Conservation (phyloP, 2,329 filamentous ascomycete genomes). For the Chaetomiaceae sp. region DNA sequence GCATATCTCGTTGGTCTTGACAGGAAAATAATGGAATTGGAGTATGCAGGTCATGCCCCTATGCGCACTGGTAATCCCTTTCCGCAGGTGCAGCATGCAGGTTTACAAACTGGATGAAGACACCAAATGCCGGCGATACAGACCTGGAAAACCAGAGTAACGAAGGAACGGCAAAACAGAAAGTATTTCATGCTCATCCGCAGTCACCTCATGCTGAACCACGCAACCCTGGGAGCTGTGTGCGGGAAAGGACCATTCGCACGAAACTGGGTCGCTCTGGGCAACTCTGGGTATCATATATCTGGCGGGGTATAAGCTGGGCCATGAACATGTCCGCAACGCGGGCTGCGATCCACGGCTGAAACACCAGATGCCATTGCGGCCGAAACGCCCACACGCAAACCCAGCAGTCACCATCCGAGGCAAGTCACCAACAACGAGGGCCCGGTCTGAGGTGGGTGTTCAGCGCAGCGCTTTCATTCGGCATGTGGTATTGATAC, state of each 20-base stretch:
- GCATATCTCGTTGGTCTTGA: too few relatives aligned
- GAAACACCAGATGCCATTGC: conserved; percentile 6
- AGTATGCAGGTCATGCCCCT: too few relatives aligned
- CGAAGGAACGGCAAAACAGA: too few relatives aligned
- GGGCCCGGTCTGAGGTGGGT: conserved; percentile 12
- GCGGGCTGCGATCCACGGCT: background rate
- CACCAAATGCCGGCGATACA: too few relatives aligned
- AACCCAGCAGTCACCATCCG: conserved; percentile 13
- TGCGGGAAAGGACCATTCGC: background rate
- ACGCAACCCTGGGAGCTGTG: background rate
- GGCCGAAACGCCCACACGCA: conserved; percentile 8
- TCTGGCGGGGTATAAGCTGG: conserved; percentile 15
- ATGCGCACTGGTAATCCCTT: too few relatives aligned
- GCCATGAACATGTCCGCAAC: conserved; percentile 8
- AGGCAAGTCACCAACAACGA: conserved; percentile 17
- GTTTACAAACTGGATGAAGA: too few relatives aligned
- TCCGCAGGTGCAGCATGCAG: too few relatives aligned
- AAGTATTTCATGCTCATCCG: too few relatives aligned
- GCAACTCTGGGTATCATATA: conserved; percentile 19
- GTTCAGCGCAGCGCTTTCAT: conserved; percentile 27
- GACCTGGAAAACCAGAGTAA: too few relatives aligned
- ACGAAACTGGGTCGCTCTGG: background rate
- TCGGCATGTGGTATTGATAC: conserved; percentile 27
- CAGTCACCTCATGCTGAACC: background rate
- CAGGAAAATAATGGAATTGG: too few relatives aligned